Percentiles rank a stretch among this genome's conserved stretches.
Evolutionary conservation across 2,329 filamentous ascomycete genomes (phyloP).

Genomic region (Zymoseptoria pseudotritici): DNA sequence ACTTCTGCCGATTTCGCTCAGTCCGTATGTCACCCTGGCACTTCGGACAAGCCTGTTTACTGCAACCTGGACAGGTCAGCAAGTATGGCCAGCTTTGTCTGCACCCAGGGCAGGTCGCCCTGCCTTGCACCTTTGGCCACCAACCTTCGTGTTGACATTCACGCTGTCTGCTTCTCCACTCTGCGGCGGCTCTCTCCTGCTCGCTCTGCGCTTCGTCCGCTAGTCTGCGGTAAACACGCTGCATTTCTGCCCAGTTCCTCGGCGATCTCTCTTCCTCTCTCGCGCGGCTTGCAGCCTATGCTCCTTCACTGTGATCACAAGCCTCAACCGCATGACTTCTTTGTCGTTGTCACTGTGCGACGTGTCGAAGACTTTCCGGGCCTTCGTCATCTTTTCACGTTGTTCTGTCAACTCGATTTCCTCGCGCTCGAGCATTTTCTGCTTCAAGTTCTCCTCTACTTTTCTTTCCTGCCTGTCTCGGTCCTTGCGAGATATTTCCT

Average conservation of each 20-base stretch:
- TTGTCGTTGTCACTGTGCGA: too few relatives aligned
- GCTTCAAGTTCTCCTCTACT: slow-evolving; percentile 30
- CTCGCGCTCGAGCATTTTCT: slow-evolving; percentile 19
- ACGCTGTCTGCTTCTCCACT: neutral
- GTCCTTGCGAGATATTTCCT: slow-evolving; percentile 29
- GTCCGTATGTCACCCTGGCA: slow-evolving; percentile 6
- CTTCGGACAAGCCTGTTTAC: slow-evolving; percentile 11
- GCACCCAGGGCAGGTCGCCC: slow-evolving; percentile 8
- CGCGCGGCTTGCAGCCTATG: slow-evolving; percentile 7
- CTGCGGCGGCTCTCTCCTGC: slow-evolving; percentile 4
- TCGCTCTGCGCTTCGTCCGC: slow-evolving; percentile 12
- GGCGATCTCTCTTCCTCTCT: slow-evolving; percentile 3
- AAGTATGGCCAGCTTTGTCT: slow-evolving; percentile 11
- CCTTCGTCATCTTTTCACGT: too few relatives aligned
- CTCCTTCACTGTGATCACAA: too few relatives aligned
- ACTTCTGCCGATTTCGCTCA: slow-evolving; percentile 18
- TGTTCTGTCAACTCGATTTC: slow-evolving; percentile 16
- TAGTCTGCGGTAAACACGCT: neutral
- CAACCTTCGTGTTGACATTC: slow-evolving; percentile 7
- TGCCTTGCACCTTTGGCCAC: slow-evolving; percentile 13
- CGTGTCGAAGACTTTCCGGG: too few relatives aligned
- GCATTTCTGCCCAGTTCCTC: neutral
- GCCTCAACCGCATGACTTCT: too few relatives aligned
- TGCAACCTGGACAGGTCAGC: slow-evolving; percentile 8
- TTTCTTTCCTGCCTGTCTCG: slow-evolving; percentile 27